Conservation (phyloP, 2,329 filamentous ascomycete species). For the Penicillium janthinellum region DNA sequence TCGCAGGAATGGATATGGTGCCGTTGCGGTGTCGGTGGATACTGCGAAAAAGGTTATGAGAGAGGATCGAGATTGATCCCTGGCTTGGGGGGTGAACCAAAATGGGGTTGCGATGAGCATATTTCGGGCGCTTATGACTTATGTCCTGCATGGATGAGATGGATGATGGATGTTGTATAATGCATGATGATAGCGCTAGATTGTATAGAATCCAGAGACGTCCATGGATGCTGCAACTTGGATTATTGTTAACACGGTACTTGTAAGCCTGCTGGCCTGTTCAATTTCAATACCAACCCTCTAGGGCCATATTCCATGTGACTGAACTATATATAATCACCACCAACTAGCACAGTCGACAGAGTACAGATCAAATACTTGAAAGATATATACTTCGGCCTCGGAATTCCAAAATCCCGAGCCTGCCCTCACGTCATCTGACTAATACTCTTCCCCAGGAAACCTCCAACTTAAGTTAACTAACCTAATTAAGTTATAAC, state of each 20-base stretch:
- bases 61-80: not conserved
- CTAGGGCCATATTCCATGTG: too few species aligned
- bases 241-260: not conserved
- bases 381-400: constrained; percentile 4
- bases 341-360: too few species aligned
- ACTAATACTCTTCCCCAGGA: not conserved
- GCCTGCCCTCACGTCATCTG: constrained; percentile 1
- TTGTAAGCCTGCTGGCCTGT: too few species aligned
- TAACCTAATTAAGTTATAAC: not conserved
- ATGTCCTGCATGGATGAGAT: not conserved
- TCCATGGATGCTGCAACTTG: not conserved
- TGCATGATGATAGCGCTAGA: not conserved
- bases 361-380: not conserved
- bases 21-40: constrained; percentile 5
- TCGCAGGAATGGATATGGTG: constrained; percentile 10
- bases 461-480: too few species aligned
- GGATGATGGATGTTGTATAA: not conserved
- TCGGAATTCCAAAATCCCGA: not conserved
- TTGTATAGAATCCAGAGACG: not conserved
- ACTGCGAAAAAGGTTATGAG: not conserved
- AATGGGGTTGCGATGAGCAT: not conserved
- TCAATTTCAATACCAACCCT: too few species aligned
- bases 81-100: not conserved
- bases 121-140: not conserved
- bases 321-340: too few species aligned